Base-by-base conservation (phyloP, 805 yeast species). In the Candida quercuum region DNA sequence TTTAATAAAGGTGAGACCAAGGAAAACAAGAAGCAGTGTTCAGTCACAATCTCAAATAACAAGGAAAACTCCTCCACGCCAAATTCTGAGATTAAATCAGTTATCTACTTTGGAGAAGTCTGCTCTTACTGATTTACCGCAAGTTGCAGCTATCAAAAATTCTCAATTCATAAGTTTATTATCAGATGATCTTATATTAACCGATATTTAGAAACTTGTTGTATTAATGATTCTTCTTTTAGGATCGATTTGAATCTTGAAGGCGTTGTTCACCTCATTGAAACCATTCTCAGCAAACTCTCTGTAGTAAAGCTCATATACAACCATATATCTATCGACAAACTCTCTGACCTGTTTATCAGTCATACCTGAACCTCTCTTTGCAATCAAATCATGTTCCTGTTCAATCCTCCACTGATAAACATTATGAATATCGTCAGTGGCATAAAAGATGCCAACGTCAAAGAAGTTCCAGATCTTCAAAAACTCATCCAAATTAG, bases 291-390 rank as follows among this genome's bases (percentile, higher is more conserved):
- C 39, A 2, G 53, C 46, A 39, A 79, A 59, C 1, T 63, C 56
- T 11, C 62, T 61, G 51, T 76, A 81, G 56, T 85, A 93, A 16
- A 89, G 52, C 43, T 76, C 72, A 51, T 91, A 91, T 26, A 82
- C 74, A 1, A 95, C 95, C 87, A 85, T 82, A 59, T 91, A 91
- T 42, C 95, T 71, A 42, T 81, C 76, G 10, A 91, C 81, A 65
- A 93, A 93, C 15, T 45, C 45, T 9, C 47, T 59, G 5, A 91
- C 96, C 48, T 81, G 72, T 1, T 54, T 67, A 47, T 85, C 93
- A 2, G 81, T 60, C 98, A 93, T 89, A 0, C 98, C 98, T 1
- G 49, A 36, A 0, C 95, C 96, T 18, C 59, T 66, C 9, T 43
- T 36, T 14, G 39, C 36, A 10, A 79, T 74, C 49, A 86, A 59